Evolutionary conservation across 352 stramenopile genomes (phyloP).

Genomic region (Globisporangium cylindrosporum): DNA sequence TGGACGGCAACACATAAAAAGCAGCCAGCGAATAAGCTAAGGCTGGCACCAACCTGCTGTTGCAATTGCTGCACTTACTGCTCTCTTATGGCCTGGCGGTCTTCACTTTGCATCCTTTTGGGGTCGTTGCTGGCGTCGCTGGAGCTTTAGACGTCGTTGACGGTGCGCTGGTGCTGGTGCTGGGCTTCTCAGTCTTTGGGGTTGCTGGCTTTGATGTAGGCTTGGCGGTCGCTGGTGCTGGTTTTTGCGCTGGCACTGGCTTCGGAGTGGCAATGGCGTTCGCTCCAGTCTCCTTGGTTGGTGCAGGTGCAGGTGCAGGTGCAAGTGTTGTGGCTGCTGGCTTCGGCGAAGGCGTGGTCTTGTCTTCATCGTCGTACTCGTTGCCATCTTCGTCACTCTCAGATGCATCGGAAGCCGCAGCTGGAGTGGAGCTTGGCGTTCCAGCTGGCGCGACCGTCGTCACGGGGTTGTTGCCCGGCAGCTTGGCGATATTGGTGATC

Average conservation of each 20-base stretch:
- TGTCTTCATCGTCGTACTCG: neutral
- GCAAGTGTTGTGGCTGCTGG: neutral
- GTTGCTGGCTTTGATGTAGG: neutral
- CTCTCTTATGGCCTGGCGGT: neutral
- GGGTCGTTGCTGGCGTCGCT: neutral
- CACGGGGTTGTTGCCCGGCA: constrained; percentile 40
- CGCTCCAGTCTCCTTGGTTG: neutral
- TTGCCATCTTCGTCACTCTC: neutral
- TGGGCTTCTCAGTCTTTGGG: constrained; percentile 4
- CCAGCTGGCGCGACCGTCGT: constrained; percentile 1
- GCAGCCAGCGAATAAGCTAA: neutral
- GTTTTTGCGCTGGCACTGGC: too few species aligned
- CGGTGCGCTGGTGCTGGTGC: neutral
- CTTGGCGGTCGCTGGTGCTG: neutral
- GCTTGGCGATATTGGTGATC: constrained; percentile 21
- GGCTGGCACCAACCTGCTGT: neutral
- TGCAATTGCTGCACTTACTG: neutral
- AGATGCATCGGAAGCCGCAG: neutral
- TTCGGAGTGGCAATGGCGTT: neutral
- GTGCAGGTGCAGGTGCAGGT: neutral
- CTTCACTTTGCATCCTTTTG: constrained; percentile 5
- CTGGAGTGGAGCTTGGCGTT: neutral
- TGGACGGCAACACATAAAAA: neutral
- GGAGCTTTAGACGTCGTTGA: neutral
- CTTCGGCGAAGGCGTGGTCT: neutral